Evolutionary conservation across 1,139 yeast species (phyloP).

Genomic region (Magnusiomyces paraingens): DNA sequence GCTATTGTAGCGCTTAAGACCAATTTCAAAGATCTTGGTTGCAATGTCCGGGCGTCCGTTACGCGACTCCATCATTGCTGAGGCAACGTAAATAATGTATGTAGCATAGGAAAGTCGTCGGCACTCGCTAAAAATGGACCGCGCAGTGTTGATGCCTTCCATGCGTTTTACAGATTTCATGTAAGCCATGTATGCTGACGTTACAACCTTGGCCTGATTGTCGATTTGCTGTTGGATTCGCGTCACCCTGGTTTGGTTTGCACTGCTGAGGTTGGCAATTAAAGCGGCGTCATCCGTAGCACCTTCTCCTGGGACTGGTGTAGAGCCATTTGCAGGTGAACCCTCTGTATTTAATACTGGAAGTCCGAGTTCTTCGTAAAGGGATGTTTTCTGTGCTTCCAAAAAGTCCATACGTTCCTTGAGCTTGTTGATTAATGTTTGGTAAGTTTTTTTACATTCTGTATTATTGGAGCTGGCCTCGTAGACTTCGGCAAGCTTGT

Average conservation of each 20-base stretch:
- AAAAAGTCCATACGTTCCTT: constrained; percentile 24
- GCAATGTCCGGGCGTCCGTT: constrained; percentile 58
- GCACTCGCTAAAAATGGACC: constrained; percentile 55
- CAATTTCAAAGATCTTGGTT: constrained; percentile 70
- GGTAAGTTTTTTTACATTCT: constrained; percentile 49
- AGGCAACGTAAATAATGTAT: constrained; percentile 71
- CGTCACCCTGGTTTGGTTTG: neutral
- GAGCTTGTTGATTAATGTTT: constrained; percentile 40
- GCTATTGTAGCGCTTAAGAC: constrained; percentile 52
- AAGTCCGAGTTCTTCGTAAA: constrained; percentile 17
- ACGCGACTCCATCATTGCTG: constrained; percentile 76
- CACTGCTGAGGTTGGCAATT: constrained; percentile 12
- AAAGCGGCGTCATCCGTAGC: constrained; percentile 4
- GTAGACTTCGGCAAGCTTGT: constrained; percentile 61
- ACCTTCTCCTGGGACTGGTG: constrained; percentile 1
- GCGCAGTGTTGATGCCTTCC: constrained; percentile 37
- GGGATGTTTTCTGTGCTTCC: constrained; percentile 16
- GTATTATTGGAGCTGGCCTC: constrained; percentile 53
- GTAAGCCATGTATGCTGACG: constrained; percentile 31
- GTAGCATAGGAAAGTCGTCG: constrained; percentile 62
- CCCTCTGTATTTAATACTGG: constrained; percentile 1
- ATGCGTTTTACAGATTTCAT: constrained; percentile 37
- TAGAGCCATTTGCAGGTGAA: neutral
- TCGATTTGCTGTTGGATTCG: constrained; percentile 17
- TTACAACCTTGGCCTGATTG: constrained; percentile 26